Evolutionary conservation across 768 basidiomycete species (phyloP).

Genomic region (Pisolithus sp.): DNA sequence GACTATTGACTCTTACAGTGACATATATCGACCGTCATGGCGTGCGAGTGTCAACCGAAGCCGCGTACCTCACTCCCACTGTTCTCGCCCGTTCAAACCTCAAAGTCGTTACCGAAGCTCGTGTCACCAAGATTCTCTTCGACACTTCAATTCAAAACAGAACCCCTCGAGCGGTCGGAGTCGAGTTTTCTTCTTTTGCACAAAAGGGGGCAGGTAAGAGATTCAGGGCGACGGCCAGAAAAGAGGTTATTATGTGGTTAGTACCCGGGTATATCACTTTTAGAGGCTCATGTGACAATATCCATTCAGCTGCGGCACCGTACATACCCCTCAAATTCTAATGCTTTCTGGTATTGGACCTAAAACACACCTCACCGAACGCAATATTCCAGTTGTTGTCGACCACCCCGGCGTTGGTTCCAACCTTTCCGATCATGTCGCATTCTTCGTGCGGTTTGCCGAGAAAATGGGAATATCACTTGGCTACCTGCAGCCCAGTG

Average conservation of each 20-base stretch:
- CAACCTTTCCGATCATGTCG: slow-evolving; percentile 65
- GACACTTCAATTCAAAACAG: slow-evolving; percentile 28
- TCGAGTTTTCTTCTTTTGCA: slow-evolving; percentile 46
- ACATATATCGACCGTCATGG: slow-evolving; percentile 53
- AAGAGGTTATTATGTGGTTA: slow-evolving; percentile 61
- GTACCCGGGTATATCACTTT: slow-evolving; percentile 13
- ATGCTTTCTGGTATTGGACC: slow-evolving; percentile 78
- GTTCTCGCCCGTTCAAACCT: slow-evolving; percentile 63
- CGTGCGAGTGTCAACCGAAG: slow-evolving; percentile 55
- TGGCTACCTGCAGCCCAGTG: slow-evolving; percentile 31
- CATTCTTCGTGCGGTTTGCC: slow-evolving; percentile 45
- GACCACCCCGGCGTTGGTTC: slow-evolving; percentile 75
- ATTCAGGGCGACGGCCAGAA: slow-evolving; percentile 44
- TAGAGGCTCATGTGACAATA: neutral
- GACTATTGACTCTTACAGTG: slow-evolving; percentile 38
- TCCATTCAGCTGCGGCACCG: slow-evolving; percentile 45
- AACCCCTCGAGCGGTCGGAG: slow-evolving; percentile 47
- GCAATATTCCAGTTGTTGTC: slow-evolving; percentile 48
- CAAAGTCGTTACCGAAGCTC: slow-evolving; percentile 49
- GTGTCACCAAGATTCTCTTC: slow-evolving; percentile 54
- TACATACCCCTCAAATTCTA: slow-evolving; percentile 63
- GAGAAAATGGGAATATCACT: slow-evolving; percentile 43
- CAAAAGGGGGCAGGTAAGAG: slow-evolving; percentile 22
- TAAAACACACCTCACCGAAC: slow-evolving; percentile 42
- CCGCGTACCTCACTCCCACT: slow-evolving; percentile 58